These are phyloP conservation scores for Rhodotorula mucilaginosa DNA, from an alignment of 1,284 basidiomycete genomes.

Conservation along the genomic window DNA sequence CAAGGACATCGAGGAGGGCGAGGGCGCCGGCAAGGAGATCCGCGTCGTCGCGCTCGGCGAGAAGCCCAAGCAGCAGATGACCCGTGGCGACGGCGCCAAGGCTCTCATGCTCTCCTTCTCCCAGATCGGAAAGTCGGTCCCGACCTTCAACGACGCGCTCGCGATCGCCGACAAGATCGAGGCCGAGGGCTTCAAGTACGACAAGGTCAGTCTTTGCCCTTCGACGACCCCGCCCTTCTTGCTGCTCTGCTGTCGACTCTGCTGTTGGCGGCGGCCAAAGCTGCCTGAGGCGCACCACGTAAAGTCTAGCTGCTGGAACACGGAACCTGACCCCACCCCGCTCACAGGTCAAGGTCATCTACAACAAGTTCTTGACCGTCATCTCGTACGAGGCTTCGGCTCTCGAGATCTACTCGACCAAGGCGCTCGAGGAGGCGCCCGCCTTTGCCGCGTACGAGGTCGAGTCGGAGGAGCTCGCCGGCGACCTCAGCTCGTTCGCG, in stretches of 20 bases:
- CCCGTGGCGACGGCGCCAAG: slow-evolving; percentile 54
- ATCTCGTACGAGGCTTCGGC: slow-evolving; percentile 83
- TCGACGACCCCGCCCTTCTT: slow-evolving; percentile 2
- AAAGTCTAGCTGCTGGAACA: neutral
- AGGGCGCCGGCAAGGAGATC: slow-evolving; percentile 55
- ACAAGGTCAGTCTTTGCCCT: slow-evolving; percentile 57
- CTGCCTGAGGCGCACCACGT: neutral
- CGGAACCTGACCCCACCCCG: neutral
- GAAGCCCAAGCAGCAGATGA: slow-evolving; percentile 93
- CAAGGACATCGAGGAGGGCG: slow-evolving; percentile 59
- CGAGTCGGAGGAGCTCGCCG: slow-evolving; percentile 75
- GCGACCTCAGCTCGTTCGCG: slow-evolving; percentile 92
- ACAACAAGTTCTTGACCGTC: slow-evolving; percentile 91
- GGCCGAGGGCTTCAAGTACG: slow-evolving; percentile 80
- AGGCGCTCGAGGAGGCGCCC: slow-evolving; percentile 67
- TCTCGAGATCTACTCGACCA: slow-evolving; percentile 76
- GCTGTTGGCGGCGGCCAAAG: neutral
- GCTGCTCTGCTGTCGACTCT: too few species aligned
- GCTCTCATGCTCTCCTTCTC: slow-evolving; percentile 88
- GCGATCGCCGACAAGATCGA: slow-evolving; percentile 90
- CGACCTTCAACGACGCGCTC: slow-evolving; percentile 93
- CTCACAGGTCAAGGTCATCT: slow-evolving; percentile 66
- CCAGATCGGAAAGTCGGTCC: slow-evolving; percentile 95
- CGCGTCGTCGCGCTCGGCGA: slow-evolving; percentile 83
- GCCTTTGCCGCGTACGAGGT: slow-evolving; percentile 71